Percentiles rank a stretch among this genome's conserved stretches.
Conservation (phyloP, 73 alveolate species). For the Symbiodinium natans region DNA sequence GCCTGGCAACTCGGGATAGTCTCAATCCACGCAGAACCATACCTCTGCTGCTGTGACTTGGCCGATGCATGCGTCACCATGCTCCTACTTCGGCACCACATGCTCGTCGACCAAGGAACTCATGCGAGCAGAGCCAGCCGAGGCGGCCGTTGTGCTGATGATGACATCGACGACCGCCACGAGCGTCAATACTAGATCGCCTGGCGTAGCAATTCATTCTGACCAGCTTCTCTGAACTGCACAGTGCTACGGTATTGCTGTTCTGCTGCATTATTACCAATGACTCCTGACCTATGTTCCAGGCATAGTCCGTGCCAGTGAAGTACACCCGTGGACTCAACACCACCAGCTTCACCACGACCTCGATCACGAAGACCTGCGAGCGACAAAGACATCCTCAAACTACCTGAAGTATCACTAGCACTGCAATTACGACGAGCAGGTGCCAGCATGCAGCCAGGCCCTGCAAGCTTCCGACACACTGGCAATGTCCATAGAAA, state of each 20-base stretch:
- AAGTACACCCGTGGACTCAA: slow-evolving; percentile 57
- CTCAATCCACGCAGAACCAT: slow-evolving; percentile 76
- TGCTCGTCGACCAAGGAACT: neutral
- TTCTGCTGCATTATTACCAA: neutral
- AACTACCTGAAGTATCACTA: too few relatives aligned
- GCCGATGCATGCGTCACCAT: neutral
- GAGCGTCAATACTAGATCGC: slow-evolving; percentile 32
- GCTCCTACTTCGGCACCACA: neutral
- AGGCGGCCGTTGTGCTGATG: slow-evolving; percentile 56
- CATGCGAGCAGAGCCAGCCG: slow-evolving; percentile 60
- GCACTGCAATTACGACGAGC: too few relatives aligned
- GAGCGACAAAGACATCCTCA: too few relatives aligned
- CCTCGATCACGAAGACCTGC: slow-evolving; percentile 84
- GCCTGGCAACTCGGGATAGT: slow-evolving; percentile 61
- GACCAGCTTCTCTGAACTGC: neutral
- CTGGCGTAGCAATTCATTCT: neutral
- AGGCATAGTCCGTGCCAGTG: slow-evolving; percentile 74
- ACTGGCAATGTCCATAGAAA: too few relatives aligned
- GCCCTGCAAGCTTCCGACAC: too few relatives aligned
- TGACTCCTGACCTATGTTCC: slow-evolving; percentile 53
- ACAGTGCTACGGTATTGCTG: neutral
- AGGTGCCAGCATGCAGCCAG: too few relatives aligned
- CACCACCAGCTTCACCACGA: slow-evolving; percentile 38
- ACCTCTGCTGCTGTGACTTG: neutral
- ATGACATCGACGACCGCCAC: slow-evolving; percentile 78